Base-by-base conservation (phyloP, 164 flowering plant genomes). In the Nymphaea colorata region DNA sequence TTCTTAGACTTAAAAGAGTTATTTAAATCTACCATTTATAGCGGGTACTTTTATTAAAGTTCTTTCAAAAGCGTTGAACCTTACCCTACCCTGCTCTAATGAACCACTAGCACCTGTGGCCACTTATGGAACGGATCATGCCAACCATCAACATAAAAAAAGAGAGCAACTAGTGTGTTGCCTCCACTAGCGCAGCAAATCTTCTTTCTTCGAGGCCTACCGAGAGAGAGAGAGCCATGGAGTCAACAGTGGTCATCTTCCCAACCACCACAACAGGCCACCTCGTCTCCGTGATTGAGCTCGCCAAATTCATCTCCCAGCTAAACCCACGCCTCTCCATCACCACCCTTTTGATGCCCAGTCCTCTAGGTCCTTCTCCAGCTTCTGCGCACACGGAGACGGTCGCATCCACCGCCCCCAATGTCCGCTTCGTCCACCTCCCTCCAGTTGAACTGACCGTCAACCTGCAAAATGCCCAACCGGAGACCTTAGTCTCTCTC, bases 191-290 rank as follows among this genome's bases (percentile, higher is more conserved):
- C 36, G 0, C 0, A 25, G 36, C 36, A 25, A 25, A 25, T 25
- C 36, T 25, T 25, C 36, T 25, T 25, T 25, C 36, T 25, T 25
- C 36, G 36, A 25, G 36, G 36, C 36, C 36, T 25, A 25, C 36
- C 36, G 36, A 25, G 36, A 25, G 36, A 25, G 36, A 25, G 36
- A 25, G 36, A 25, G 36, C 53, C 53, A 69, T 41, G 68, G 68
- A 71, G 44, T 4, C 43, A 36, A 68, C 41, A 41, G 6, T 75
- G 4, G 72, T 75, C 3, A 45, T 75, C 62, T 6, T 75, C 2
- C 77, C 77, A 6, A 16, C 17, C 3, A 69, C 69, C 3, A 69
- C 59, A 25, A 18, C 57, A 2, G 76, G 76, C 43, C 76, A 73
- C 66, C 67, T 73, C 2, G 67, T 62, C 2, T 69, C 76, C 3